Conservation (phyloP, 495 filamentous ascomycete genomes). For the Pyrenula aspistea region DNA sequence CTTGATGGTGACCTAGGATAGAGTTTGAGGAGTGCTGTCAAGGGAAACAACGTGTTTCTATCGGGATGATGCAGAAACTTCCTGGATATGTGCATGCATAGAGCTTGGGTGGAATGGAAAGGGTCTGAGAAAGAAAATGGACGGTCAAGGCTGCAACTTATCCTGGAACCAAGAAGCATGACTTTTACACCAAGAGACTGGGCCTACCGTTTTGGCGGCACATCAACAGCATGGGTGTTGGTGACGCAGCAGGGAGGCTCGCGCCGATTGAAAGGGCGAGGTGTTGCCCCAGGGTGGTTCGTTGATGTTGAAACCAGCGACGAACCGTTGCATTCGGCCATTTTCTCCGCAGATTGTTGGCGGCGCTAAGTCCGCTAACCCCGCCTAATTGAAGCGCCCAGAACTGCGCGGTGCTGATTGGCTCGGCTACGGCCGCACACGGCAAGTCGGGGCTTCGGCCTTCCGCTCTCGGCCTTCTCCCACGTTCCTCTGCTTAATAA, state of each 20-base stretch:
- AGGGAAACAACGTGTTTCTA: not conserved
- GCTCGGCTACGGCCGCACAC: not conserved
- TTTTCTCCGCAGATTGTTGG: not conserved
- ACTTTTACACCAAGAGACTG: too few species aligned
- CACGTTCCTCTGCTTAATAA: too few species aligned
- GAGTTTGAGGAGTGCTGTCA: not conserved
- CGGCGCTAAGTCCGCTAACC: not conserved
- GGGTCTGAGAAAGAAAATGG: not conserved
- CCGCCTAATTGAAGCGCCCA: too few species aligned
- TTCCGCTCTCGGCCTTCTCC: too few species aligned
- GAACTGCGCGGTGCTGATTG: not conserved
- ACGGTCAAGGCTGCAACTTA: too few species aligned
- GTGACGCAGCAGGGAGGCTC: not conserved
- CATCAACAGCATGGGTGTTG: not conserved
- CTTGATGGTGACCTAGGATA: not conserved
- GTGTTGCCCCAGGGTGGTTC: not conserved
- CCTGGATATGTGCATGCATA: too few species aligned
- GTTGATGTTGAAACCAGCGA: not conserved
- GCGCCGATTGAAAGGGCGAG: not conserved
- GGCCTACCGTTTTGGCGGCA: not conserved
- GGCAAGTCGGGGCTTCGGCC: not conserved
- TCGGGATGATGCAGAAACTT: not conserved
- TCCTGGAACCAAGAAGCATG: not conserved
- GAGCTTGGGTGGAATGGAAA: too few species aligned
- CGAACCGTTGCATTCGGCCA: not conserved